Percentiles rank a stretch among this genome's conserved stretches.
Conservation (phyloP, 2,329 filamentous ascomycete genomes). For the Bretziella fagacearum region DNA sequence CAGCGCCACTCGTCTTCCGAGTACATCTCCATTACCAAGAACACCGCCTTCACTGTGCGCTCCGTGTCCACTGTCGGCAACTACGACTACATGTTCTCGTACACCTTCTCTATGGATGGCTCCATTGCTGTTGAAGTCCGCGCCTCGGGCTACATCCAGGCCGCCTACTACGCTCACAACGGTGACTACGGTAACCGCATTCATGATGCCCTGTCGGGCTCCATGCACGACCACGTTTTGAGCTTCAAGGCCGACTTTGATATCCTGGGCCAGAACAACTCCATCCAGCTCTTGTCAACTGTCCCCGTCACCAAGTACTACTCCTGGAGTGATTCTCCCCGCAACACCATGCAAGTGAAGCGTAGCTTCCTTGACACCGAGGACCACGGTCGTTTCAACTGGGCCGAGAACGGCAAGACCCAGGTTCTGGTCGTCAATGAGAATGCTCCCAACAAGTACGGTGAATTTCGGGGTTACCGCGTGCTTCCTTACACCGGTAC, state of each 20-base stretch:
- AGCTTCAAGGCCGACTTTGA: conserved; percentile 27
- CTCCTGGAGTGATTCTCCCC: conserved; percentile 24
- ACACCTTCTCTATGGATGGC: conserved; percentile 23
- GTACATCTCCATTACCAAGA: conserved; percentile 20
- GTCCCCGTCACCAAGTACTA: conserved; percentile 20
- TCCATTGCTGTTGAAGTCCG: conserved; percentile 25
- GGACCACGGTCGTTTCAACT: conserved; percentile 20
- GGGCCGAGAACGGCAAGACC: conserved; percentile 27
- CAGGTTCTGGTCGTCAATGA: conserved; percentile 30
- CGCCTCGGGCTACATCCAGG: conserved; percentile 25
- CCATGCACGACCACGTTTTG: conserved; percentile 25
- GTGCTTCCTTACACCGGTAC: conserved; percentile 23
- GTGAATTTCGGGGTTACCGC: conserved; percentile 31
- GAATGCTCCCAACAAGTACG: conserved; percentile 29
- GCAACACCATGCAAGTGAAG: conserved; percentile 22
- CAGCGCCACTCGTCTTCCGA: conserved; percentile 22
- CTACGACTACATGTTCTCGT: conserved; percentile 27
- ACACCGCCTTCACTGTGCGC: conserved; percentile 18
- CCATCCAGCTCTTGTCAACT: conserved; percentile 22
- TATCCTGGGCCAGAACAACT: conserved; percentile 22
- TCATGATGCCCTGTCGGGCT: conserved; percentile 21
- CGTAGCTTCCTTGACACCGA: conserved; percentile 18
- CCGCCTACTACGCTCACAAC: conserved; percentile 22
- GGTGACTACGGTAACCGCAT: conserved; percentile 23
- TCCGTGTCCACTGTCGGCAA: conserved; percentile 24